phyloP scores from a whole-genome alignment of 805 yeast genomes.

The Kregervanrija fluxuum region DNA sequence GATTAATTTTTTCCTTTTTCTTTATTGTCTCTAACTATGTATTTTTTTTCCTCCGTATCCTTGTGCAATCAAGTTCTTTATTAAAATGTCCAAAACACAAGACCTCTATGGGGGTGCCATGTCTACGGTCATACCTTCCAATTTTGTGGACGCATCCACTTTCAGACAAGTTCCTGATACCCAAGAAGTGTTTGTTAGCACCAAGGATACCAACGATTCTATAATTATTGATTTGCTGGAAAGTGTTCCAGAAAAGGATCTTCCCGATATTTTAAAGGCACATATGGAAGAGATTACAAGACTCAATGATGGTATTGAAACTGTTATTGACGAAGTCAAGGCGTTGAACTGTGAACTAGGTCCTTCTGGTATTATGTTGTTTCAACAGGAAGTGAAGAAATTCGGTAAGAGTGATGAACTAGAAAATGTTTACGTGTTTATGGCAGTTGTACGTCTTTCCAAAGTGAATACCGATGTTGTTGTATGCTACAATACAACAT shows the following conservation, averaged over 20 bases:
- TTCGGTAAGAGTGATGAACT: slow-evolving; percentile 33
- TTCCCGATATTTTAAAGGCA: slow-evolving; percentile 32
- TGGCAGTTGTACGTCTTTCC: neutral
- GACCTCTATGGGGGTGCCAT: slow-evolving; percentile 77
- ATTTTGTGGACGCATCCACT: slow-evolving; percentile 67
- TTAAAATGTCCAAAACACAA: slow-evolving; percentile 9
- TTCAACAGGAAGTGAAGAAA: slow-evolving; percentile 39
- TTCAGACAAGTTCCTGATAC: slow-evolving; percentile 86
- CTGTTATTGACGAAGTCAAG: neutral
- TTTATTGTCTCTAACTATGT: too few relatives aligned
- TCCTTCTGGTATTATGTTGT: slow-evolving; percentile 26
- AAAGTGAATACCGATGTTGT: slow-evolving; percentile 3
- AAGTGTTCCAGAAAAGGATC: slow-evolving; percentile 29
- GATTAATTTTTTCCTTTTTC: too few relatives aligned
- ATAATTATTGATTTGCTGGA: slow-evolving; percentile 63
- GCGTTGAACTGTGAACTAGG: too few relatives aligned
- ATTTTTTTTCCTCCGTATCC: too few relatives aligned
- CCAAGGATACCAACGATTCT: slow-evolving; percentile 39
- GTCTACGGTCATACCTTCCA: slow-evolving; percentile 46
- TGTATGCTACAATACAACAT: too few relatives aligned
- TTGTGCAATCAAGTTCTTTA: too few relatives aligned
- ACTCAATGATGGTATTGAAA: slow-evolving; percentile 28
- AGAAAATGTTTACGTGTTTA: too few relatives aligned
- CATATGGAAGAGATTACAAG: slow-evolving; percentile 52
- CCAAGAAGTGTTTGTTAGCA: slow-evolving; percentile 75